Base-by-base conservation (phyloP, 495 filamentous ascomycete species). In the Cudoniella acicularis region DNA sequence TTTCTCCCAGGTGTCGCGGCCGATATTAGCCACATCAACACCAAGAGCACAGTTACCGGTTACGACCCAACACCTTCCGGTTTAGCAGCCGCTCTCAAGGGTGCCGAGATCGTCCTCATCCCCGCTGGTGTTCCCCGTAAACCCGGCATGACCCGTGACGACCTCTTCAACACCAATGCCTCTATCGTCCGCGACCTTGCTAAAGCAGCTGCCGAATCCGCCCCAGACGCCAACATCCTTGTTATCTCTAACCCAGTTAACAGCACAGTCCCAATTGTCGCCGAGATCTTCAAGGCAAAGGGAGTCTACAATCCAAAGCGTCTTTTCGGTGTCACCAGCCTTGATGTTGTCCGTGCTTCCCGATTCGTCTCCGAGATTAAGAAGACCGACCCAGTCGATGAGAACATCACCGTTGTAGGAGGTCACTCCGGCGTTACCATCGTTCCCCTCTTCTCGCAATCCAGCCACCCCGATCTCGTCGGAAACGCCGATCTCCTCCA, bases 151-250 rank as follows among this genome's bases (percentile, higher is more conserved):
- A 95, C 89, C 79, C 91, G 94, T 80, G 94, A 98, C 79, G 92
- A 98, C 71, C 89, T 98, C 55, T 98, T 98, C 90, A 98, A 98
- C 83, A 98, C 93, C 82, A 98, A 98, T 76, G 94, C 95, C 74
- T 96, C 91, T 64, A 98, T 98, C 70, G 94, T 98, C 73, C 94
- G 94, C 61, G 94, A 98, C 78, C 87, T 98, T 60, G 92, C 94
- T 74, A 97, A 98, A 85, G 91, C 92, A 65, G 86, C 84, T 69
- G 94, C 94, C 68, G 87, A 96, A 66, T 81, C 89, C 68, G 80
- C 86, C 73, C 95, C 94, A 58, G 83, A 98, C 49, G 95, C 94
- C 76, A 96, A 95, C 73, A 81, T 98, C 75, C 87, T 98, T 70
- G 85, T 98, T 80, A 98, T 98, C 78, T 84, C 91, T 75, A 98